These are phyloP conservation scores for Syncephalastrum sp. DNA, from an alignment of 371 early-diverging fungal genomes.

Conservation along the genomic window DNA sequence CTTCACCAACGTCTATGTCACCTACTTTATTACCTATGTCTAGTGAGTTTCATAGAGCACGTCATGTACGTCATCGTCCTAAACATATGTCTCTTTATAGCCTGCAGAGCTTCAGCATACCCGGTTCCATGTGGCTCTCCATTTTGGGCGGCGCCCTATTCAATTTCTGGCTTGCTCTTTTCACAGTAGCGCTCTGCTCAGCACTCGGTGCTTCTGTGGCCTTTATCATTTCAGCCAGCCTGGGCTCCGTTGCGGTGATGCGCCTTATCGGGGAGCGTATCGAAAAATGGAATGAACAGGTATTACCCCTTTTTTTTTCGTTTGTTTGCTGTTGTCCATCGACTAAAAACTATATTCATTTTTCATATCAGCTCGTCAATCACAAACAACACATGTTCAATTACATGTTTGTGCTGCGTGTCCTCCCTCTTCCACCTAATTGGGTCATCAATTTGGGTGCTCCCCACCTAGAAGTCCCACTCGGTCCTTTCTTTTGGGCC, in stretches of 20 bases:
- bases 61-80: neutral
- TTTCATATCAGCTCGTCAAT: slow-evolving; percentile 36
- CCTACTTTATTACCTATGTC: slow-evolving; percentile 53
- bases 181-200: slow-evolving; percentile 59
- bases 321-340: too few species aligned
- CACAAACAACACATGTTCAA: slow-evolving; percentile 63
- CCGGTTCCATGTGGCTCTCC: slow-evolving; percentile 71
- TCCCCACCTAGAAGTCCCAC: slow-evolving; percentile 58
- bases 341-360: neutral
- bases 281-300: slow-evolving; percentile 62
- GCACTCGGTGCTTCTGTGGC: slow-evolving; percentile 61
- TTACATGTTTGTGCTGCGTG: slow-evolving; percentile 58
- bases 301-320: slow-evolving; percentile 11
- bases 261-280: slow-evolving; percentile 54
- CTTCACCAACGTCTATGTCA: slow-evolving; percentile 53
- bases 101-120: slow-evolving; percentile 66
- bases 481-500: slow-evolving; percentile 56
- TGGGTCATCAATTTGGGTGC: slow-evolving; percentile 66
- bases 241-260: slow-evolving; percentile 55
- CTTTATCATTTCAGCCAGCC: slow-evolving; percentile 54
- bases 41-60: slow-evolving; percentile 45
- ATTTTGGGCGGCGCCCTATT: slow-evolving; percentile 66
- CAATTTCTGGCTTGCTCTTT: slow-evolving; percentile 54
- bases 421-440: slow-evolving; percentile 65
- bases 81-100: slow-evolving; percentile 21